Percentiles rank a stretch among this genome's conserved stretches.
phyloP scores from a whole-genome alignment of 2,329 filamentous ascomycete species.

The Dryadomyces quercus-mongolicae region DNA sequence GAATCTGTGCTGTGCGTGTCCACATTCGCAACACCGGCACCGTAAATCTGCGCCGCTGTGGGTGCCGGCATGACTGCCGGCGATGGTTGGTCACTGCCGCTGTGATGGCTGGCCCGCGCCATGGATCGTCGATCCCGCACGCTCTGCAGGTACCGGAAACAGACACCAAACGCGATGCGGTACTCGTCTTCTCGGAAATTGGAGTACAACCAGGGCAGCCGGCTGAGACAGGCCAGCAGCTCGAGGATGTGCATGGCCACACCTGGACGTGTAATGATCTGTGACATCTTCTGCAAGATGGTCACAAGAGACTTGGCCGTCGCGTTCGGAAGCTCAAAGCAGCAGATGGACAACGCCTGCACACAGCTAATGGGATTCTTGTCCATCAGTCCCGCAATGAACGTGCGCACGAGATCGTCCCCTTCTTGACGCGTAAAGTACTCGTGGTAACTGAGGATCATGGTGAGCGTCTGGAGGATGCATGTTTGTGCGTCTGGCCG shows the following conservation, averaged over 20 bases:
- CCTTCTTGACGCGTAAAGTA: constrained; percentile 75
- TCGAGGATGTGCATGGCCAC: constrained; percentile 92
- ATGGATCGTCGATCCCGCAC: constrained; percentile 55
- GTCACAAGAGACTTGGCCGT: constrained; percentile 75
- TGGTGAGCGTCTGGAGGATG: constrained; percentile 74
- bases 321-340: constrained; percentile 81
- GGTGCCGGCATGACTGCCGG: background rate
- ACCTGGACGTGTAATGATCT: constrained; percentile 86
- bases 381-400: constrained; percentile 79
- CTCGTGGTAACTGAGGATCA: constrained; percentile 81
- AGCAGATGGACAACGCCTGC: constrained; percentile 87
- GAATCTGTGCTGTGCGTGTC: constrained; percentile 15
- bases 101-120: constrained; percentile 27
- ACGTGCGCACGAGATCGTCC: constrained; percentile 78
- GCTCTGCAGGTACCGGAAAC: constrained; percentile 84
- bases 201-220: constrained; percentile 71
- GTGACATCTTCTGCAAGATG: constrained; percentile 85
- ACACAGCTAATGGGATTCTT: constrained; percentile 86
- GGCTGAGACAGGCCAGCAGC: constrained; percentile 80
- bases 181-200: constrained; percentile 90
- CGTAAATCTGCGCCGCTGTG: background rate
- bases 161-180: constrained; percentile 88
- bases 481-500: constrained; percentile 84
- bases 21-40: background rate
- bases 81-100: background rate